These are phyloP conservation scores for Oryza punctata DNA, from an alignment of 176 grass and related monocot species.

Conservation along the genomic window DNA sequence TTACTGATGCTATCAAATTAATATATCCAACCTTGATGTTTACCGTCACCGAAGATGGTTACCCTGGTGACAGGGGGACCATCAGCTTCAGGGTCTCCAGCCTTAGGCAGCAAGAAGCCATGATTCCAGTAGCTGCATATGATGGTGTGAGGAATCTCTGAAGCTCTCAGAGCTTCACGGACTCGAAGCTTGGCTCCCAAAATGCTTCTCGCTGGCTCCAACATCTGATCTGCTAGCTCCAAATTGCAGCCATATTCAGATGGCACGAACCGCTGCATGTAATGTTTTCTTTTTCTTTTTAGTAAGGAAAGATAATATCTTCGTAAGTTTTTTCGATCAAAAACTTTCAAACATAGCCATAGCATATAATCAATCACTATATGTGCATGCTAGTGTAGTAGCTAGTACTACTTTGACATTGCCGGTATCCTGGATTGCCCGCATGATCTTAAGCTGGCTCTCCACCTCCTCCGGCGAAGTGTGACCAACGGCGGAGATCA, in stretches of 20 bases:
- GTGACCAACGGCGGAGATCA: conserved; percentile 42
- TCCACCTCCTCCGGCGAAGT: not conserved
- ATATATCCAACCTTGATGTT: not conserved
- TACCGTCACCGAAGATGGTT: conserved; percentile 48
- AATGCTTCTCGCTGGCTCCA: conserved; percentile 44
- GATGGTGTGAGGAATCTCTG: conserved; percentile 48
- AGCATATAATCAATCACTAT: too few relatives aligned
- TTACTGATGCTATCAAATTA: too few relatives aligned
- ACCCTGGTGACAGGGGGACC: conserved; percentile 12
- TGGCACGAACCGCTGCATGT: conserved; percentile 36
- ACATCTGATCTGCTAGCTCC: not conserved
- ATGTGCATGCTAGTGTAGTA: too few relatives aligned
- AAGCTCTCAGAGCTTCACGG: conserved; percentile 6
- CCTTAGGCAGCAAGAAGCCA: conserved; percentile 5
- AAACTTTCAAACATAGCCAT: too few relatives aligned
- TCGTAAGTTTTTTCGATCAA: too few relatives aligned
- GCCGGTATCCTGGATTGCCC: conserved; percentile 39
- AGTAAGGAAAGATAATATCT: too few relatives aligned
- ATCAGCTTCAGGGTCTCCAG: not conserved
- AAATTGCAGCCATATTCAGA: conserved; percentile 49
- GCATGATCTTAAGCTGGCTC: conserved; percentile 39
- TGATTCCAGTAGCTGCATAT: conserved; percentile 41
- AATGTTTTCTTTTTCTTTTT: too few relatives aligned
- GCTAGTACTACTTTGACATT: not conserved
- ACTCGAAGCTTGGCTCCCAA: conserved; percentile 13